A percentile compares a stretch with the other conserved stretches of the same genome.
phyloP scores from a whole-genome alignment of 768 basidiomycete genomes.

The Lentinus tigrinus region DNA sequence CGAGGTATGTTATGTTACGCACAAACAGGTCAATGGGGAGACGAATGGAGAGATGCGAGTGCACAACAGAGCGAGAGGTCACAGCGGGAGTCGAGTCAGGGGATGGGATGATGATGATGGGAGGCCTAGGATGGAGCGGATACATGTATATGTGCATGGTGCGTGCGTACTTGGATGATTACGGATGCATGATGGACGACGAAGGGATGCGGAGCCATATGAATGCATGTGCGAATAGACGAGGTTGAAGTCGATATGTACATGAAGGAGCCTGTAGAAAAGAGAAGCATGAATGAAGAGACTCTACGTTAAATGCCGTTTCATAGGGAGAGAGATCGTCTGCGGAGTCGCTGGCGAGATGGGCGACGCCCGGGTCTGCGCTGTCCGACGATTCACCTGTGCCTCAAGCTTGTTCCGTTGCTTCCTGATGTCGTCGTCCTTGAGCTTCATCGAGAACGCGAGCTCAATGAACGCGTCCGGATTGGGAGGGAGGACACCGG shows the following conservation, averaged over 20 bases:
- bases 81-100: not conserved
- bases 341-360: slow-evolving; percentile 3
- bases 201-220: not conserved
- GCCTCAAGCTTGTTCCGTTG: slow-evolving; percentile 74
- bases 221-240: not conserved
- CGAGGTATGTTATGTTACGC: not conserved
- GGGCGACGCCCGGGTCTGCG: slow-evolving; percentile 32
- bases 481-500: slow-evolving; percentile 51
- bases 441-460: slow-evolving; percentile 64
- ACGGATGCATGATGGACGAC: not conserved
- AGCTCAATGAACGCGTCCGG: slow-evolving; percentile 65
- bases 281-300: not conserved
- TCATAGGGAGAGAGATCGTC: slow-evolving; percentile 17
- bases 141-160: not conserved
- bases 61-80: not conserved
- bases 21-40: not conserved
- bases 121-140: too few species aligned
- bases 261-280: not conserved
- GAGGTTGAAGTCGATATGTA: not conserved
- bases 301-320: not conserved
- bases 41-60: not conserved
- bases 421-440: slow-evolving; percentile 77
- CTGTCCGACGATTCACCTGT: slow-evolving; percentile 60
- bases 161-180: not conserved
- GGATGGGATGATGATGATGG: too few species aligned